Percentiles rank a stretch among this genome's conserved stretches.
Evolutionary conservation across 352 stramenopile genomes (phyloP).

Genomic region (Globisporangium nunn): DNA sequence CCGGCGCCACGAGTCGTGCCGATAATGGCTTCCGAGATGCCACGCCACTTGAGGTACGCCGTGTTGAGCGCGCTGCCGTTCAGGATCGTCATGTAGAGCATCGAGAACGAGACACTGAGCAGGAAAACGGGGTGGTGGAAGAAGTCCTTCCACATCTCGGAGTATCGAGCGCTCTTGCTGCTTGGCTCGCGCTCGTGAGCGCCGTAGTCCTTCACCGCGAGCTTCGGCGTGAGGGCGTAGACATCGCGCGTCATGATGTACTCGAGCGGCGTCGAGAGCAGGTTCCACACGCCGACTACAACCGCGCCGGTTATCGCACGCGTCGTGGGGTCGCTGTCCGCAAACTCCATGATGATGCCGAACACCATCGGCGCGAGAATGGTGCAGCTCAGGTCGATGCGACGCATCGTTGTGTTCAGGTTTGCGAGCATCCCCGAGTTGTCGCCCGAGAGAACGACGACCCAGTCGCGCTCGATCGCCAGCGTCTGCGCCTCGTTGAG

Average conservation of each 20-base stretch:
- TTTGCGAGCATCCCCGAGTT: conserved; percentile 41
- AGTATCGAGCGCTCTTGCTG: conserved; percentile 13
- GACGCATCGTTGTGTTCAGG: conserved; percentile 74
- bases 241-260: conserved; percentile 68
- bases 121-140: conserved; percentile 46
- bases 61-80: conserved; percentile 38
- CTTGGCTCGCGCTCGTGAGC: conserved; percentile 6
- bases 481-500: conserved; percentile 74
- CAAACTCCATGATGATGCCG: conserved; percentile 79
- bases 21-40: conserved; percentile 39
- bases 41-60: conserved; percentile 58
- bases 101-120: conserved; percentile 42
- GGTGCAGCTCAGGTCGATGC: conserved; percentile 77
- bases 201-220: conserved; percentile 26
- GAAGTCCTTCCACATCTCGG: conserved; percentile 35
- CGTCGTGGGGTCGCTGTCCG: conserved; percentile 45
- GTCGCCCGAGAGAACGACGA: conserved; percentile 64
- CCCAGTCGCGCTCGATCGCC: conserved; percentile 82
- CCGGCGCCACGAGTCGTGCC: conserved; percentile 35
- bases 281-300: conserved; percentile 68
- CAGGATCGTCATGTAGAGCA: conserved; percentile 58
- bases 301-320: conserved; percentile 56
- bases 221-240: conserved; percentile 43
- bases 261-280: conserved; percentile 70
- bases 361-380: conserved; percentile 69